Conservation (phyloP, 2,329 filamentous ascomycete genomes). For the Exophiala calicioides region DNA sequence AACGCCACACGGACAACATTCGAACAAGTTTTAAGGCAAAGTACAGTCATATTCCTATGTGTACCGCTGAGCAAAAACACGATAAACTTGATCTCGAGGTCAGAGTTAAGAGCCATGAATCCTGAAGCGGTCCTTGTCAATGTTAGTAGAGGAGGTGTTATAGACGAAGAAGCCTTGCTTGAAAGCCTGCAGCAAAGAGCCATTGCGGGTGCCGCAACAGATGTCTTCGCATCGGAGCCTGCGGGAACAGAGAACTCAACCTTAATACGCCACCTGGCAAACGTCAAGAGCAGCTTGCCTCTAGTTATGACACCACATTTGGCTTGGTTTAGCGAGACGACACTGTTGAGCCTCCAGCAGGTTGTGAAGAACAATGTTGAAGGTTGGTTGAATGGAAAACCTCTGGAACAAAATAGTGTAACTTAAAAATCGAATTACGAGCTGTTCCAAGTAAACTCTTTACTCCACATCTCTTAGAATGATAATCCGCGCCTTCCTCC, state of each 20-base stretch:
- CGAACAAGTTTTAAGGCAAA: slow-evolving; percentile 31
- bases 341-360: slow-evolving; percentile 44
- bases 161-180: slow-evolving; percentile 51
- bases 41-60: slow-evolving; percentile 35
- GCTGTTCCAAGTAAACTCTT: too few species aligned
- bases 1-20: slow-evolving; percentile 32
- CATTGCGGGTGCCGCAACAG: slow-evolving; percentile 51
- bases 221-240: slow-evolving; percentile 52
- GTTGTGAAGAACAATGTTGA: slow-evolving; percentile 1
- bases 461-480: too few species aligned
- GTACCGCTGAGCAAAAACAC: slow-evolving; percentile 33
- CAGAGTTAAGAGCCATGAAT: slow-evolving; percentile 48
- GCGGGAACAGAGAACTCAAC: slow-evolving; percentile 44
- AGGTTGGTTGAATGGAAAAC: slow-evolving; percentile 1
- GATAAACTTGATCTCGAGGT: slow-evolving; percentile 34
- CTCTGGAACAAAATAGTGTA: too few species aligned
- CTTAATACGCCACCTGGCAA: slow-evolving; percentile 44
- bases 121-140: slow-evolving; percentile 48
- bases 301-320: slow-evolving; percentile 54
- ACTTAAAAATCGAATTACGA: too few species aligned
- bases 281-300: slow-evolving; percentile 37
- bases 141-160: slow-evolving; percentile 50
- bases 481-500: too few species aligned
- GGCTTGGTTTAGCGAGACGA: slow-evolving; percentile 54
- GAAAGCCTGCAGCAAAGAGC: slow-evolving; percentile 43